Base-by-base conservation (phyloP, 148 eudicot species). In the Polygonum aviculare region DNA sequence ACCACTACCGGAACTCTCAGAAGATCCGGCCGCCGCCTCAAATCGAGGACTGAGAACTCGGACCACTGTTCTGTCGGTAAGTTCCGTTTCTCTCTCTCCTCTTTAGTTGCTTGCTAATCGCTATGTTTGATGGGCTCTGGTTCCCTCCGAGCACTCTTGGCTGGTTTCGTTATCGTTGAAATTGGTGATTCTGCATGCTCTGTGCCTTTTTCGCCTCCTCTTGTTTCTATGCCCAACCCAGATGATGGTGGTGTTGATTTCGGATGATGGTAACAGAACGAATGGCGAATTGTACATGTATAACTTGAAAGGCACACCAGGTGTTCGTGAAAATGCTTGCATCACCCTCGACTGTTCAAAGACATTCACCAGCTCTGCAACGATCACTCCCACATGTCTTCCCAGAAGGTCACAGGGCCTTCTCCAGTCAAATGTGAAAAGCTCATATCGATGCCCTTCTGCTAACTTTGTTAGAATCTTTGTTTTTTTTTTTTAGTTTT, bases 371-470 rank as follows among this genome's bases (percentile, higher is more conserved):
- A 18, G 12, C 16, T 6, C 6, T 62, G 69, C 18, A 7, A 62
- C 44, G 10, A 11, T 44, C 44, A 67, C 71, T 9, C 71, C 71
- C 9, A 36, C 44, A 19, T 14, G 19, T 44, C 44, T 16, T 14
- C 71, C 45, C 0, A 67, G 71, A 67, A 67, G 71, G 44, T 67
- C 71, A 9, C 71, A 36, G 71, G 44, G 71, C 19, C 71, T 67
- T 67, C 71, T 67, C 71, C 41, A 33, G 44, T 67, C 71, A 3
- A 67, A 35, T 2, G 44, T 35, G 4, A 35, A 67, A 35, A 67
- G 19, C 21, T 5, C 21, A 4, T 16, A 67, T 21, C 71, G 41
- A 44, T 14, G 10, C 44, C 15, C 71, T 35, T 36, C 11, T 5
- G 71, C 44, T 67, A 67, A 67, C 15, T 15, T 67, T n/a, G n/a